phyloP scores from a whole-genome alignment of 176 grass and related monocot species.

The Phyllostachys edulis region DNA sequence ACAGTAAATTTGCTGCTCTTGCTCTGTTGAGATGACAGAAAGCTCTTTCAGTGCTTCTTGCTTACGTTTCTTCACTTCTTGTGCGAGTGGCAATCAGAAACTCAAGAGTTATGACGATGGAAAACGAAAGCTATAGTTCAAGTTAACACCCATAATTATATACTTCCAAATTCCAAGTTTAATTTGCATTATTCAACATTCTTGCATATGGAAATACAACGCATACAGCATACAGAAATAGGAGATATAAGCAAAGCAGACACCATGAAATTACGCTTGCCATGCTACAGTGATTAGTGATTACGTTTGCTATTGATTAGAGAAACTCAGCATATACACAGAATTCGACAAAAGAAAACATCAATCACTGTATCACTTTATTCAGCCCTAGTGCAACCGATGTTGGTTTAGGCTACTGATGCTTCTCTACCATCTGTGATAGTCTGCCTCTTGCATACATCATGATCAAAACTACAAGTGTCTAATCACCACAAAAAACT shows the following conservation, averaged over 20 bases:
- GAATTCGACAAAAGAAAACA: not conserved
- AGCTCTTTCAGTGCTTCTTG: not conserved
- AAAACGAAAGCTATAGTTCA: not conserved
- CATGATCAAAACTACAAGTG: not conserved
- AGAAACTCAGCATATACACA: slow-evolving; percentile 19
- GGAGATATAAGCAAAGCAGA: not conserved
- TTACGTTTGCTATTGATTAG: not conserved
- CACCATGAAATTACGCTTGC: not conserved
- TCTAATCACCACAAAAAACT: not conserved
- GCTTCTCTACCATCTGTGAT: slow-evolving; percentile 1
- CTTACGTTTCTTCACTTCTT: not conserved
- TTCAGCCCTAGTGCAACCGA: slow-evolving; percentile 35
- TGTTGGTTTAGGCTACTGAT: slow-evolving; percentile 10
- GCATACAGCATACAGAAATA: not conserved
- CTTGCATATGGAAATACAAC: not conserved
- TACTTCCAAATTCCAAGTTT: not conserved
- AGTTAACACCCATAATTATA: not conserved
- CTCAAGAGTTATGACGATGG: not conserved
- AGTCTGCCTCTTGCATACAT: slow-evolving; percentile 23
- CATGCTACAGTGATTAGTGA: not conserved
- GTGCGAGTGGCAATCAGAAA: not conserved
- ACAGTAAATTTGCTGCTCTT: not conserved
- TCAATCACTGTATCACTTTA: slow-evolving; percentile 26
- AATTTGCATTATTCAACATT: not conserved
- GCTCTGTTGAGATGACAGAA: not conserved